Evolutionary conservation across 768 basidiomycete species (phyloP).

Genomic region (Leccinum ochraceum): DNA sequence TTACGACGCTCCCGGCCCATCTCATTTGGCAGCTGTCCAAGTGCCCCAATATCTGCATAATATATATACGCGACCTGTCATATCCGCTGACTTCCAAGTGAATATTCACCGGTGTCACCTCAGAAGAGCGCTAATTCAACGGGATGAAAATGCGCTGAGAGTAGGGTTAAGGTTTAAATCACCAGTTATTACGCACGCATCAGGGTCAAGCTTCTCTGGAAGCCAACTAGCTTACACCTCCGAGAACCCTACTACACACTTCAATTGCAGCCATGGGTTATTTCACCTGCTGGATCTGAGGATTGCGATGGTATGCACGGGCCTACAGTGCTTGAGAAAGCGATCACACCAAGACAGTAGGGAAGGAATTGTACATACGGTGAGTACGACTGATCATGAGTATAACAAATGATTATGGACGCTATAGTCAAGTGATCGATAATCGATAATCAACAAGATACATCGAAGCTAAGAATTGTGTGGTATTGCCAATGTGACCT

Average conservation of each 20-base stretch:
- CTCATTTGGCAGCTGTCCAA: neutral
- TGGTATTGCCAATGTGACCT: conserved; percentile 8
- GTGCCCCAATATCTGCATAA: neutral
- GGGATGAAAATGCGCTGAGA: neutral
- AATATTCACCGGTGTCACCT: neutral
- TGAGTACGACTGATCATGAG: neutral
- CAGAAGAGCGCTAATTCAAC: neutral
- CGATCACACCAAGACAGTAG: neutral
- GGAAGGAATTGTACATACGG: neutral
- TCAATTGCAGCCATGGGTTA: neutral
- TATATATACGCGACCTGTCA: neutral
- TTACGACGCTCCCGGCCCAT: neutral
- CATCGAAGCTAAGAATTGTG: neutral
- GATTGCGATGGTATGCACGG: neutral
- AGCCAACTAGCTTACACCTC: too few relatives aligned
- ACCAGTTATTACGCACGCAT: neutral
- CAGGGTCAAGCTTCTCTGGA: neutral
- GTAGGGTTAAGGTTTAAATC: neutral
- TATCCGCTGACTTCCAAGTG: neutral
- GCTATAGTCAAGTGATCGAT: neutral
- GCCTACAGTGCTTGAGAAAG: neutral
- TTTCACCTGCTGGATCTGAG: neutral
- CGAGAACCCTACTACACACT: neutral
- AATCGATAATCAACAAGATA: conserved; percentile 8
- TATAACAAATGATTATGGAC: neutral